Base-by-base conservation (phyloP, 2,329 filamentous ascomycete genomes). In the Venturia aucupariae region DNA sequence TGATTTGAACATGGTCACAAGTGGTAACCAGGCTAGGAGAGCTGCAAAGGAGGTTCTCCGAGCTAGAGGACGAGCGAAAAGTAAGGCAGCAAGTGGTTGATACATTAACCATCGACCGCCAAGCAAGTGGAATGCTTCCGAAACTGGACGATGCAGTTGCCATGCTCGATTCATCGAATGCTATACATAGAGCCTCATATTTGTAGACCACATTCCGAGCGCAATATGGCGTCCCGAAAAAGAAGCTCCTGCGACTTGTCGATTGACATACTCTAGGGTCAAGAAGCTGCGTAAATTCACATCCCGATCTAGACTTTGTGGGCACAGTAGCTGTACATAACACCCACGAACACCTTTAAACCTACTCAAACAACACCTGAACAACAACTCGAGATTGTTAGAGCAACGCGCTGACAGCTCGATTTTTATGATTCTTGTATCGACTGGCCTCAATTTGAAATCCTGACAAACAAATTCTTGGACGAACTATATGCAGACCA, bases 1-100 rank as follows among this genome's bases (percentile, higher is more conserved):
- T 22, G 81, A 83, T 44, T 73, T 76, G 66, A 72, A 66, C 22
- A 77, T 80, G 30, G 73, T 73, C 19, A 71, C 84, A 64, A 91
- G 88, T 73, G 72, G 90, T 70, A 88, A 81, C 69, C 88, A 90
- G 76, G 88, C 88, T 8, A 82, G 81, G 70, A 90, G 87, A 78
- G 78, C 76, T 66, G 84, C 85, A 67, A 90, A 88, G 75, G 82
- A 84, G 71, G 80, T 77, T 62, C 78, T 80, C 4, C 57, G 51
- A 32, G 46, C 46, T 30, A 63, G 41, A 44, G 61, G 42, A 8
- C 61, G 41, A 19, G 51, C 51, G 17, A 57, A 35, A 35, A 57
- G 27, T 19, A 35, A 35, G 30, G 8, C 51, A n/a, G 51, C 30
- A 13, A 35, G 27, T 4, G 30, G 30, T 35, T 57, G 51, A 57